These are phyloP conservation scores for Yarrowia sp. DNA, from an alignment of 805 yeast genomes.

Conservation along the genomic window DNA sequence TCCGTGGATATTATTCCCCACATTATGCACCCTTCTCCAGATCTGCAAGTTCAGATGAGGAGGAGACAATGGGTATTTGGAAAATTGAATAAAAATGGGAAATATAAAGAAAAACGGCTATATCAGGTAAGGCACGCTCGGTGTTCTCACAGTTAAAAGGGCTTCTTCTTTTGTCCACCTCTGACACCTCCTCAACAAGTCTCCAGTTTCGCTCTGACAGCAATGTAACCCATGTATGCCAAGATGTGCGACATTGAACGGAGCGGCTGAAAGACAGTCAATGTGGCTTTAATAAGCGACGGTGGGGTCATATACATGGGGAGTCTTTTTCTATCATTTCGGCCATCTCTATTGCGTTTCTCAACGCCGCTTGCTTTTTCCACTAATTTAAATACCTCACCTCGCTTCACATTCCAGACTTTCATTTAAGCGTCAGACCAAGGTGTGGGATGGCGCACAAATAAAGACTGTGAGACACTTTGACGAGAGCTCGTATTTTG, in stretches of 20 bases:
- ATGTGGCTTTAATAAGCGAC: too few species aligned
- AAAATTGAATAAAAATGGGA: too few species aligned
- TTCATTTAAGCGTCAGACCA: background rate
- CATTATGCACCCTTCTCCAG: too few species aligned
- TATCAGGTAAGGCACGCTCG: too few species aligned
- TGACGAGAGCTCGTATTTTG: background rate
- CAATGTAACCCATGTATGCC: background rate
- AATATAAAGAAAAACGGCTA: too few species aligned
- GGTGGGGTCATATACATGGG: too few species aligned
- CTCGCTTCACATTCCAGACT: conserved; percentile 4
- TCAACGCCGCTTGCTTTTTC: background rate
- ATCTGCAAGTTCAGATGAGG: too few species aligned
- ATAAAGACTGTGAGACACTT: background rate
- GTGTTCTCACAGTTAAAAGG: too few species aligned
- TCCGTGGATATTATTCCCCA: too few species aligned
- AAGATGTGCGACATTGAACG: background rate
- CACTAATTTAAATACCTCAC: background rate
- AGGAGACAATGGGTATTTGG: too few species aligned
- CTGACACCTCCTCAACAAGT: background rate
- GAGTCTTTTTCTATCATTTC: too few species aligned
- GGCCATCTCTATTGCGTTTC: too few species aligned
- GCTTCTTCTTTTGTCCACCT: background rate
- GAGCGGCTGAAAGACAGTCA: background rate
- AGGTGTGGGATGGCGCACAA: background rate
- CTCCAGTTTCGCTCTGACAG: background rate